phyloP scores from a whole-genome alignment of 345 rosid species.

The Eucalyptus erythrocorys region DNA sequence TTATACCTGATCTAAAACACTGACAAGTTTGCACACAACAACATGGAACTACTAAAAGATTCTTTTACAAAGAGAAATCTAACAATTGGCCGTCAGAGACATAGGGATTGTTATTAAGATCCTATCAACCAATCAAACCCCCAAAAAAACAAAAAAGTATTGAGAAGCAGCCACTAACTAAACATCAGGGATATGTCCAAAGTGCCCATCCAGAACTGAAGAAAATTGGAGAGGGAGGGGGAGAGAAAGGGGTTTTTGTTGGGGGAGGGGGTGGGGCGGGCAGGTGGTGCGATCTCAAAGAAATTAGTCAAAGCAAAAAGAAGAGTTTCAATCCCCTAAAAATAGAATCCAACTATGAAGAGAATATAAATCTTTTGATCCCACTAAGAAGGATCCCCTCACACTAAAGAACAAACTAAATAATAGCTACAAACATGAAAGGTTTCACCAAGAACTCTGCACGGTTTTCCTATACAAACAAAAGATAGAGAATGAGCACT shows the following conservation, averaged over 20 bases:
- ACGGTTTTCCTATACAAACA: background rate
- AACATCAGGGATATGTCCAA: background rate
- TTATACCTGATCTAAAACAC: background rate
- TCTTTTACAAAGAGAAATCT: background rate
- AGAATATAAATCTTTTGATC: background rate
- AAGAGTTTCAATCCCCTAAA: background rate
- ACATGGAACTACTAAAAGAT: background rate
- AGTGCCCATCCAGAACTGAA: background rate
- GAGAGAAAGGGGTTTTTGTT: background rate
- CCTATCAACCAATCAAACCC: background rate
- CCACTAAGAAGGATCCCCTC: background rate
- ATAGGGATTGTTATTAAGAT: background rate
- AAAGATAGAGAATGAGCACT: background rate
- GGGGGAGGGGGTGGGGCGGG: no score
- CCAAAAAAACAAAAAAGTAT: background rate
- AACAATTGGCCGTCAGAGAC: background rate
- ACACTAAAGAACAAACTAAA: background rate
- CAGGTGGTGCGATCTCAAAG: background rate
- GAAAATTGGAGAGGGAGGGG: background rate
- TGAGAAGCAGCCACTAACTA: background rate
- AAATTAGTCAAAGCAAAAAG: background rate
- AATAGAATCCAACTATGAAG: background rate
- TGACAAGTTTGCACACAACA: background rate
- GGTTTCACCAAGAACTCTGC: background rate
- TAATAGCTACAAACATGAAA: background rate